A percentile compares a stretch with the other conserved stretches of the same genome.
phyloP scores from a whole-genome alignment of 2,329 filamentous ascomycete genomes.

The Ambrosiella beaveri region DNA sequence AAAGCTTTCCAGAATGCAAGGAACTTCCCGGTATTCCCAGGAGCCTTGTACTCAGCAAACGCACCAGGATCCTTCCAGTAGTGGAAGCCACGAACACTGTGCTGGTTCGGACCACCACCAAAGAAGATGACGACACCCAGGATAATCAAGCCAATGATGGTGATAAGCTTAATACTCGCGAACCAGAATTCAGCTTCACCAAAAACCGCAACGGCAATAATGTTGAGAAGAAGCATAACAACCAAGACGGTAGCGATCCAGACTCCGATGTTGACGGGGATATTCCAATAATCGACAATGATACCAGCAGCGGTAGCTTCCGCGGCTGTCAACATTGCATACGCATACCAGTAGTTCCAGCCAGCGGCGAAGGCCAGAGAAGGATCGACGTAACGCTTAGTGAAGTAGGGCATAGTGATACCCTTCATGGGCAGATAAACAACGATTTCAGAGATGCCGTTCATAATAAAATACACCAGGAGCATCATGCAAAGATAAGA shows the following conservation, averaged over 20 bases:
- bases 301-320: constrained; percentile 41
- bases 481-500: constrained; percentile 43
- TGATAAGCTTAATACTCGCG: constrained; percentile 41
- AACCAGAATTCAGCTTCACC: constrained; percentile 48
- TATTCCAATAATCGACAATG: constrained; percentile 43
- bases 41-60: constrained; percentile 30
- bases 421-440: constrained; percentile 37
- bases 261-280: constrained; percentile 32
- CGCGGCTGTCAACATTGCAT: constrained; percentile 38
- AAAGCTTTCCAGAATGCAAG: constrained; percentile 41
- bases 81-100: constrained; percentile 28
- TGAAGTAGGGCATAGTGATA: constrained; percentile 39
- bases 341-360: constrained; percentile 48
- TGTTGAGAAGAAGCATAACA: constrained; percentile 37
- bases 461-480: constrained; percentile 37
- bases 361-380: constrained; percentile 39
- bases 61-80: constrained; percentile 25
- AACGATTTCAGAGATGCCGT: constrained; percentile 36
- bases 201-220: constrained; percentile 38
- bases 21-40: constrained; percentile 34
- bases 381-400: constrained; percentile 36
- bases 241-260: constrained; percentile 43
- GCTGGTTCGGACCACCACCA: constrained; percentile 34
- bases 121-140: constrained; percentile 38
- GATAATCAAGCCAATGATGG: constrained; percentile 40